These are phyloP conservation scores for Claviceps spartinae DNA, from an alignment of 2,329 filamentous ascomycete species.

Conservation along the genomic window DNA sequence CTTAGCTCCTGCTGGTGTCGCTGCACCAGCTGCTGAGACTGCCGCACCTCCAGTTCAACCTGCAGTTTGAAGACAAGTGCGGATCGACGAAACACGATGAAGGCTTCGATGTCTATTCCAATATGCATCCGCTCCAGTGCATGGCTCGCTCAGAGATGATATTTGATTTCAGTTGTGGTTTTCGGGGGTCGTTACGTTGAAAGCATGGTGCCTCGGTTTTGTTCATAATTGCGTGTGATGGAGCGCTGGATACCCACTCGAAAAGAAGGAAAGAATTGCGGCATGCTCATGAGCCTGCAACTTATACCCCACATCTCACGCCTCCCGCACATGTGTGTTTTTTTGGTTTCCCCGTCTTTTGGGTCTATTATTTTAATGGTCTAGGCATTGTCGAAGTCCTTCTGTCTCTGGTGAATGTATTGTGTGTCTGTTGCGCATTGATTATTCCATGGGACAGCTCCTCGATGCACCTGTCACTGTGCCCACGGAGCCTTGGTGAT, in stretches of 20 bases:
- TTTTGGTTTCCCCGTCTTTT: constrained; percentile 5
- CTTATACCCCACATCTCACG: constrained; percentile 17
- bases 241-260: constrained; percentile 20
- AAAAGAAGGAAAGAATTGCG: constrained; percentile 12
- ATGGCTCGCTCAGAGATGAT: not conserved
- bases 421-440: not conserved
- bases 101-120: not conserved
- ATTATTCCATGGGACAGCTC: not conserved
- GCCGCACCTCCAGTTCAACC: constrained; percentile 1
- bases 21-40: constrained; percentile 9
- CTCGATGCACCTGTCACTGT: constrained; percentile 11
- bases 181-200: constrained; percentile 2
- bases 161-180: constrained; percentile 3
- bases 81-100: not conserved
- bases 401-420: not conserved
- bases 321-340: constrained; percentile 5
- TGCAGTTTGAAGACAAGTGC: constrained; percentile 1
- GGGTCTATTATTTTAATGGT: constrained; percentile 6
- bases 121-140: not conserved
- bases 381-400: constrained; percentile 3
- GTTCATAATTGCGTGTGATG: constrained; percentile 9
- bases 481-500: constrained; percentile 36
- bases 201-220: constrained; percentile 5
- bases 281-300: constrained; percentile 14
- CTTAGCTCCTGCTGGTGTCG: constrained; percentile 4